Evolutionary conservation across 306 rosid species (phyloP).

Genomic region (Rosa multiflora): DNA sequence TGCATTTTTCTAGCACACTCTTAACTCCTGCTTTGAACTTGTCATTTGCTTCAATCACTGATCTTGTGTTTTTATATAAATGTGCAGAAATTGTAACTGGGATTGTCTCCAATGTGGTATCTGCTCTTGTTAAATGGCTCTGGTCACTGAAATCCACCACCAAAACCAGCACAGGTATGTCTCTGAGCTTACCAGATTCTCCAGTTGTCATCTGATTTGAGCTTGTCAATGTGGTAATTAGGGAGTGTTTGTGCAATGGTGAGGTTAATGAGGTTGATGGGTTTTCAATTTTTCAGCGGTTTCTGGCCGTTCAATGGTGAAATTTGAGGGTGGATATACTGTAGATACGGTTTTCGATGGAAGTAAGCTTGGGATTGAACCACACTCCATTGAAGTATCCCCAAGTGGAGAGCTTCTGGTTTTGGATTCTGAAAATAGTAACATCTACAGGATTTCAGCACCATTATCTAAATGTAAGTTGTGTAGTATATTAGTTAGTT

Average conservation of each 20-base stretch:
- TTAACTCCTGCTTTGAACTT: background rate
- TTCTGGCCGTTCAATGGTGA: conserved; percentile 78
- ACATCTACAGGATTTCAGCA: conserved; percentile 73
- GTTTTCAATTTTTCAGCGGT: conserved; percentile 50
- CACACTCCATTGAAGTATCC: conserved; percentile 67
- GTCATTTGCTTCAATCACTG: conserved; percentile 8
- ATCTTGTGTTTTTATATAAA: conserved; percentile 20
- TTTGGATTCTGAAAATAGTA: conserved; percentile 88
- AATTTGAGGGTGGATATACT: conserved; percentile 83
- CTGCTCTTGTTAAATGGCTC: conserved; percentile 78
- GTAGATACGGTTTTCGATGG: conserved; percentile 97
- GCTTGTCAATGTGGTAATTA: conserved; percentile 17
- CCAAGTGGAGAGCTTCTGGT: conserved; percentile 78
- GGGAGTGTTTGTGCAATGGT: conserved; percentile 4
- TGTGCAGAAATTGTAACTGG: conserved; percentile 73
- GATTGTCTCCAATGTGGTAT: conserved; percentile 77
- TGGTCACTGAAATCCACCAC: conserved; percentile 82
- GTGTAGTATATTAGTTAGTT: background rate
- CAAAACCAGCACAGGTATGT: conserved; percentile 51
- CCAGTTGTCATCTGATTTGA: conserved; percentile 4
- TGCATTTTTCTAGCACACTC: background rate
- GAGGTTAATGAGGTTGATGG: conserved; percentile 19
- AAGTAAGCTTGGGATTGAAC: conserved; percentile 90
- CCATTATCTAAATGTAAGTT: conserved; percentile 76
- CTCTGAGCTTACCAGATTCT: conserved; percentile 9